Evolutionary conservation across 306 rosid species (phyloP), one percentile per base, ranked within the genome.

Genomic region (Cucumis hystrix): DNA sequence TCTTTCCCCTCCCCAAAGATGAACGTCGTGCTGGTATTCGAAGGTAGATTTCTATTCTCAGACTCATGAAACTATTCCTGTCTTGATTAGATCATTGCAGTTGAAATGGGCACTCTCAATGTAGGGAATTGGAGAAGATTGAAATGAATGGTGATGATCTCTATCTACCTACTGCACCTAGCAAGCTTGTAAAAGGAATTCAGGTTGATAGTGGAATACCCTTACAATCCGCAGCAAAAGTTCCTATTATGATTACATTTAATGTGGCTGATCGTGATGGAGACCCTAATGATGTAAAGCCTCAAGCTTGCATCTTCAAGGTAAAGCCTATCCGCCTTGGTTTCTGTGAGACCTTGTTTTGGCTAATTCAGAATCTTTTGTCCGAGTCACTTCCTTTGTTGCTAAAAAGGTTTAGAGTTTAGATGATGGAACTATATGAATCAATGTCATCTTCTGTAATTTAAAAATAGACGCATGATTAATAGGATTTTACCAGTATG

Each of bases 291-390:
- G 92, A 87, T 79, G 25, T 88, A 83, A 92, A 87, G 89, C 97
- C 98, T 41, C 98, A 92, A 83, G 98, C 92, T 84, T 92, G 97
- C 86, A 95, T 95, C 82, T 95, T 95, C 87, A 95, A 95, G 97
- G 98, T 90, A 81, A 81, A 64, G 84, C 23, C 43, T 37, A 66
- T 69, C 55, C 68, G 76, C 35, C 47, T 33, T 15, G 16, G 41
- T 16, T 64, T 64, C 6, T 10, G 66, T 11, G 66, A 25, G 37
- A 60, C 66, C 16, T 60, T 60, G 66, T 10, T 60, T 60, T 59
- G 18, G 39, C 7, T 25, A 12, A 60, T 64, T 35, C 3, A 15
- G 47, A 35, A 64, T 64, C 8, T 64, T 3, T 64, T 64, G 21
- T 33, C 70, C 17, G 8, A 15, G 68, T 30, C 20, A 7, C 68